These are phyloP conservation scores for Solanum corneliomulleri DNA, from an alignment of 257 asterid genomes.

Conservation along the genomic window DNA sequence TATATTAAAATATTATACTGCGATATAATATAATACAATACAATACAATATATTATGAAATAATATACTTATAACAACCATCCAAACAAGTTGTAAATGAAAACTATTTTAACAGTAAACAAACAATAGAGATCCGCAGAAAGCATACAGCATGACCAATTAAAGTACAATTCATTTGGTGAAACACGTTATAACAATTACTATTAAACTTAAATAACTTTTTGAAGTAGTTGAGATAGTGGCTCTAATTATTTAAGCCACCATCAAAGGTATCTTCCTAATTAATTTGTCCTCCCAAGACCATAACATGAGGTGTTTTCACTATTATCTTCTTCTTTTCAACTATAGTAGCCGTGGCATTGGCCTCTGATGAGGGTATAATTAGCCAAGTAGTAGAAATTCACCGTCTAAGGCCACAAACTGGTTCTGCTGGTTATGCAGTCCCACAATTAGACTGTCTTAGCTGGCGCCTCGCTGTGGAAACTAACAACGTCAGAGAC, in stretches of 20 bases:
- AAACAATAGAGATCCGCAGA: too few species aligned
- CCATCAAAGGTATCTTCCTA: neutral
- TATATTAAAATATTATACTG: too few species aligned
- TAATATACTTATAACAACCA: too few species aligned
- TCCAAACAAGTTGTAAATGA: too few species aligned
- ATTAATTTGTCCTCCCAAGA: neutral
- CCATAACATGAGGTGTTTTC: neutral
- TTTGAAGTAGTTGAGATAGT: neutral
- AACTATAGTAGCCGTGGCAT: neutral
- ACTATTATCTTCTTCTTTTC: neutral
- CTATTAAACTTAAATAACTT: too few species aligned
- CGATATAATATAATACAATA: too few species aligned
- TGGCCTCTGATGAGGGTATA: neutral
- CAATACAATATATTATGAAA: too few species aligned
- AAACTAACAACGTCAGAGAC: slow-evolving; percentile 30
- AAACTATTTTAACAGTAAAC: too few species aligned
- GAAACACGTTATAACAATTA: neutral
- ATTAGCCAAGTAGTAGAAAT: neutral
- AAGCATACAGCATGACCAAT: neutral
- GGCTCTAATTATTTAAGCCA: neutral
- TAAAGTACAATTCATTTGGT: neutral
- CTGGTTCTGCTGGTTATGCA: slow-evolving; percentile 18
- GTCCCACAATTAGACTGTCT: slow-evolving; percentile 34
- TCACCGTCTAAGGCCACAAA: slow-evolving; percentile 36
- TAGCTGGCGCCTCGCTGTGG: slow-evolving; percentile 72